These are phyloP conservation scores for Fusarium sp. DNA, from an alignment of 2,329 filamentous ascomycete species.

Conservation along the genomic window DNA sequence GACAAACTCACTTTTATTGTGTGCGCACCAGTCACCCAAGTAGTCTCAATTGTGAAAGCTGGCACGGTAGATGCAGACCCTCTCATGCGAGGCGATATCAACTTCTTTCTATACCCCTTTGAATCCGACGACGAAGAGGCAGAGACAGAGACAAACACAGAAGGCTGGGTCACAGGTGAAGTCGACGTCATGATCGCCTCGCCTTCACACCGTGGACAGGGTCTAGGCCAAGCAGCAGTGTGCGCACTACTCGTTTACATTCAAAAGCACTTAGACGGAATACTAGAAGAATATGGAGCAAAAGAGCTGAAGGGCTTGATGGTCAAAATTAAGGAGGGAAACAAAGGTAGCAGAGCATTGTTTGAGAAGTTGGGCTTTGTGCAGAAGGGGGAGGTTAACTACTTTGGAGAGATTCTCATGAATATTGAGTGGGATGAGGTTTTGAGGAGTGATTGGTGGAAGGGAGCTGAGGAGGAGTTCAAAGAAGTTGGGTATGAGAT, in stretches of 20 bases:
- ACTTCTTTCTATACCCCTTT: slow-evolving; percentile 79
- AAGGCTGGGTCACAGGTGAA: slow-evolving; percentile 69
- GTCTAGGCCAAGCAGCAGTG: slow-evolving; percentile 75
- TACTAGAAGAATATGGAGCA: slow-evolving; percentile 63
- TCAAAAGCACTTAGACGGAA: slow-evolving; percentile 59
- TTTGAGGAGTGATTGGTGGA: slow-evolving; percentile 43
- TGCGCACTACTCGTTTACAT: slow-evolving; percentile 79
- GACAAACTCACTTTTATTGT: slow-evolving; percentile 96
- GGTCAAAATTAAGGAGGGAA: slow-evolving; percentile 70
- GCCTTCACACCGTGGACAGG: slow-evolving; percentile 66
- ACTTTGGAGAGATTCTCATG: slow-evolving; percentile 71
- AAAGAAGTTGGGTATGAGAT: slow-evolving; percentile 43
- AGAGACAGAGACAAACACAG: background rate
- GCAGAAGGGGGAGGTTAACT: slow-evolving; percentile 66
- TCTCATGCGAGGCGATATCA: slow-evolving; percentile 79
- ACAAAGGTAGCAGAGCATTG: slow-evolving; percentile 63
- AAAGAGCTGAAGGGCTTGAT: slow-evolving; percentile 56
- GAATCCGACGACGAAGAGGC: slow-evolving; percentile 63
- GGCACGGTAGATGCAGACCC: slow-evolving; percentile 65
- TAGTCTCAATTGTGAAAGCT: slow-evolving; percentile 41
- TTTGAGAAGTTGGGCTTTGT: slow-evolving; percentile 66
- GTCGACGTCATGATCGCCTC: slow-evolving; percentile 89
- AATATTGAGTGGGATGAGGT: slow-evolving; percentile 54
- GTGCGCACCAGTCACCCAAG: slow-evolving; percentile 64
- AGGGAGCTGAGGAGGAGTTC: slow-evolving; percentile 31